These are phyloP conservation scores for Trichophyton simii DNA, from an alignment of 2,329 filamentous ascomycete genomes.

Conservation along the genomic window DNA sequence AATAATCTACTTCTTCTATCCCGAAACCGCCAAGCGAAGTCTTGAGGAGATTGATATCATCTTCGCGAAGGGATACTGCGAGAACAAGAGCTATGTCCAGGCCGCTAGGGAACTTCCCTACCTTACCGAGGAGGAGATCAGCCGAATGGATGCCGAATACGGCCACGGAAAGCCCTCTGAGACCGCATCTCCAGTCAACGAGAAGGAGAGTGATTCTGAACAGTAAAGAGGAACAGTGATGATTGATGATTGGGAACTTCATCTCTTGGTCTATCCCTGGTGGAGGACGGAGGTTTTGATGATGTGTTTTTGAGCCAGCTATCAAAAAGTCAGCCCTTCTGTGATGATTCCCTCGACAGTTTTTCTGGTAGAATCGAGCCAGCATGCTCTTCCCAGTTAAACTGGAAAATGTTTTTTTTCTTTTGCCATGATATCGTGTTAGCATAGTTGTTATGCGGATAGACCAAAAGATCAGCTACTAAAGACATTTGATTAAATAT, in stretches of 20 bases:
- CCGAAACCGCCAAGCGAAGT: slow-evolving; percentile 40
- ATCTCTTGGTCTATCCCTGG: neutral
- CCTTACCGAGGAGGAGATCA: slow-evolving; percentile 4
- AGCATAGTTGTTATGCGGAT: neutral
- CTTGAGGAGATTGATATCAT: slow-evolving; percentile 23
- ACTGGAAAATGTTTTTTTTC: neutral
- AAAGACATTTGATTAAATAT: neutral
- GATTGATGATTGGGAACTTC: neutral
- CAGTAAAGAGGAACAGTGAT: neutral
- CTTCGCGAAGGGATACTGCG: slow-evolving; percentile 20
- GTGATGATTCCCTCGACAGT: neutral
- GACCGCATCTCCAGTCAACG: neutral
- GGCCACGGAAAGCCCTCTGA: neutral
- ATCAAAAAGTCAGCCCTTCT: neutral
- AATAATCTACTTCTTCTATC: slow-evolving; percentile 37
- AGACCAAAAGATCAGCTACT: neutral
- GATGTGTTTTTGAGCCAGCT: neutral
- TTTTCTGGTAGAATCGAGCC: neutral
- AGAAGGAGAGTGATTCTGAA: neutral
- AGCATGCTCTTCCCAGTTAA: neutral
- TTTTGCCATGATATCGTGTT: neutral
- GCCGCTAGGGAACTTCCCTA: slow-evolving; percentile 5
- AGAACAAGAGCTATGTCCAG: slow-evolving; percentile 5
- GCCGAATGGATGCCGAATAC: neutral
- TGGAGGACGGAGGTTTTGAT: neutral